phyloP scores from a whole-genome alignment of 441 rosid species.

The Syzygium syzygioides region DNA sequence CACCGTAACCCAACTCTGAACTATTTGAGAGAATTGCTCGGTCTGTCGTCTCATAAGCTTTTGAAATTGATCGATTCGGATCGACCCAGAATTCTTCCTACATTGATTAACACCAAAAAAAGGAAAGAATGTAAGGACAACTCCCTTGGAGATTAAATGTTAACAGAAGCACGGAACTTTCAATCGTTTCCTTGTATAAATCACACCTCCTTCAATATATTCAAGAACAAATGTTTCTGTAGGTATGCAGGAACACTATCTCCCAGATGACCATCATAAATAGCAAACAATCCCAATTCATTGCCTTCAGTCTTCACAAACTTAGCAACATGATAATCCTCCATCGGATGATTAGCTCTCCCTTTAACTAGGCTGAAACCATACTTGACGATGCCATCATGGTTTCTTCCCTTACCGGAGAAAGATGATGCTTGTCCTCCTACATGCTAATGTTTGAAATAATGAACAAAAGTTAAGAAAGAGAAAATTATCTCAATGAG shows the following conservation, averaged over 20 bases:
- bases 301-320: constrained; percentile 40
- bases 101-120: constrained; percentile 9
- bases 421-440: constrained; percentile 41
- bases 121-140: neutral
- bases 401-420: constrained; percentile 75
- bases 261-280: constrained; percentile 92
- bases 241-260: constrained; percentile 72
- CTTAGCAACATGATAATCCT: constrained; percentile 88
- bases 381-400: constrained; percentile 45
- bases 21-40: constrained; percentile 63
- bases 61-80: constrained; percentile 47
- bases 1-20: constrained; percentile 81
- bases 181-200: neutral
- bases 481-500: neutral
- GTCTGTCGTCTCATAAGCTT: constrained; percentile 87
- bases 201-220: constrained; percentile 73
- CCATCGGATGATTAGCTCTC: constrained; percentile 93
- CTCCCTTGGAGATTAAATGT: neutral
- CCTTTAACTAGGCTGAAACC: constrained; percentile 88
- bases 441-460: constrained; percentile 21
- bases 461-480: constrained; percentile 1
- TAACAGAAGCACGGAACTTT: neutral
- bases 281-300: constrained; percentile 83
- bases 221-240: constrained; percentile 74
- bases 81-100: constrained; percentile 77